Evolutionary conservation across 345 rosid genomes (phyloP).

Genomic region (Psidium guajava): DNA sequence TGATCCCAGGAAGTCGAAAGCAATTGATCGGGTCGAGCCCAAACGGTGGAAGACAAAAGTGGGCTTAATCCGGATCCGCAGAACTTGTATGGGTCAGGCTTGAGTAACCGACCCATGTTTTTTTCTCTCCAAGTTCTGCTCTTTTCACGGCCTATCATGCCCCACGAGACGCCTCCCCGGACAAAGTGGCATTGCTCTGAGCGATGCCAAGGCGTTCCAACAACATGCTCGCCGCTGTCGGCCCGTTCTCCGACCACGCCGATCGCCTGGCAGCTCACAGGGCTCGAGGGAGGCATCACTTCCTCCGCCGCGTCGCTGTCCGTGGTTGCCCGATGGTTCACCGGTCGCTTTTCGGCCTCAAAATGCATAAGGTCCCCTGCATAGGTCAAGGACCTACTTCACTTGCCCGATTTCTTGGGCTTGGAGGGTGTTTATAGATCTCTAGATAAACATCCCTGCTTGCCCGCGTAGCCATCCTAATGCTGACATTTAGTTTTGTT

Average conservation of each 20-base stretch:
- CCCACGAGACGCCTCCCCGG: neutral
- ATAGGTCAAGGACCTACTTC: neutral
- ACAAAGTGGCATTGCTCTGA: neutral
- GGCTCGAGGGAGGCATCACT: neutral
- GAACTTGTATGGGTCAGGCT: neutral
- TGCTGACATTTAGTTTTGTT: neutral
- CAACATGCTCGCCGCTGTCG: neutral
- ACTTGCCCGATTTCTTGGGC: no score
- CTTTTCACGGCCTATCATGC: neutral
- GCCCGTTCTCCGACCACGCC: neutral
- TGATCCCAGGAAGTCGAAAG: neutral
- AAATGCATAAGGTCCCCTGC: neutral
- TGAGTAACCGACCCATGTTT: neutral
- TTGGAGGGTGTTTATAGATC: no score
- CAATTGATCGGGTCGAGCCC: neutral
- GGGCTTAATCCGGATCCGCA: neutral
- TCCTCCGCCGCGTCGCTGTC: neutral
- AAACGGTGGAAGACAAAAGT: neutral
- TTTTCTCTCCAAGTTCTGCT: neutral
- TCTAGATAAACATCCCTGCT: no score
- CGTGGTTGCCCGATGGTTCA: neutral
- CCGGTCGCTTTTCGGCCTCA: neutral
- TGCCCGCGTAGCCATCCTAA: no score
- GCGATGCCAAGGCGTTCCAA: neutral
- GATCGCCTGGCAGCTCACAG: neutral